Base-by-base conservation (phyloP, 805 yeast species). In the Yamadazyma tumulicola region DNA sequence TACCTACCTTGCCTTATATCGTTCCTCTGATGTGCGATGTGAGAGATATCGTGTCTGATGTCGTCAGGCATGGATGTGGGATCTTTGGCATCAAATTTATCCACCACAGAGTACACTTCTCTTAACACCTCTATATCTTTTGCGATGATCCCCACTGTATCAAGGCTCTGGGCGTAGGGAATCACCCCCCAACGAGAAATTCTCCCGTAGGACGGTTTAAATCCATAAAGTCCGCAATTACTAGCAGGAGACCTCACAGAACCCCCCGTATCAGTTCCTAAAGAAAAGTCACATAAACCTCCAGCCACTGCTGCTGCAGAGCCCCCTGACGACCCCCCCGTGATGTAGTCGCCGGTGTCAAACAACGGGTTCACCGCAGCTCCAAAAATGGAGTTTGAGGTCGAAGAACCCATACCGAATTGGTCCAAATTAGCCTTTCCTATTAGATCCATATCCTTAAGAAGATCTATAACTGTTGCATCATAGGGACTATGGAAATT, bases 211-310 rank as follows among this genome's bases (percentile, higher is more conserved):
- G 93, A 72, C 1, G 98, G 98, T 56, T 93, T 93, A 63, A 87
- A 87, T 1, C 98, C 98, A 19, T 77, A 62, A 0, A 83, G 71
- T 1, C 89, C 85, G 46, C 91, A 81, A 55, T 82, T 87, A 13
- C 95, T 81, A 1, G 95, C 94, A 0, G 99, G 99, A 14, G 86
- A 64, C 41, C 99, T 70, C 0, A 93, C 86, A 0, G 97, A 87
- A 0, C 99, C 99, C 4, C 99, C 99, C 0, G 99, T 93, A 50
- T 93, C 99, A 1, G 97, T 85, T 0, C 98, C 99, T 23, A 93
- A 58, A 1, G 95, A 75, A 48, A 85, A 79, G 52, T 82, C 86
- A 21, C 78, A 81, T 42, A 78, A 51, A 1, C 64, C 81, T 0
- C 81, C 74, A 1, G 91, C 81, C 1, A 91, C 96, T 0, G 94